Conservation (phyloP, 2,329 filamentous ascomycete genomes). For the Fusarium sp. region DNA sequence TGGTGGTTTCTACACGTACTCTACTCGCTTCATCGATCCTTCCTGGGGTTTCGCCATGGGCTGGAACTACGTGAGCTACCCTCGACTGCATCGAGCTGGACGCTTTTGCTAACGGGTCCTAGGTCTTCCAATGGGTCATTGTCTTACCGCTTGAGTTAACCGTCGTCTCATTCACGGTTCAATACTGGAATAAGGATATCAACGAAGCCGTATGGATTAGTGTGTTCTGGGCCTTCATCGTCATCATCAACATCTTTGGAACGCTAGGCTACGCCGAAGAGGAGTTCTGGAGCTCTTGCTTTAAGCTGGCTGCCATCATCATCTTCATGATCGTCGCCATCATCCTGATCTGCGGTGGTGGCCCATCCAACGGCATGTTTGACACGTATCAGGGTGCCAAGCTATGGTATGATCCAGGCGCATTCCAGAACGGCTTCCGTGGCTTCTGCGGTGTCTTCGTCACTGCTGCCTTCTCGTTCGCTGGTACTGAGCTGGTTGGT, state of each 20-base stretch:
- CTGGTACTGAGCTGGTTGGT: conserved; percentile 76
- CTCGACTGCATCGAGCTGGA: rapidly evolving
- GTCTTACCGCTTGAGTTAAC: conserved; percentile 64
- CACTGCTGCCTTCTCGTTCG: conserved; percentile 76
- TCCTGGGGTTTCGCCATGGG: conserved; percentile 69
- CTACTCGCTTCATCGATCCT: conserved; percentile 70
- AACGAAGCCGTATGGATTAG: conserved; percentile 65
- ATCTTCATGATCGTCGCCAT: conserved; percentile 73
- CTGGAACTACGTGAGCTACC: conserved; percentile 48
- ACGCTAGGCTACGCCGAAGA: conserved; percentile 66
- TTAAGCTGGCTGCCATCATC: conserved; percentile 68
- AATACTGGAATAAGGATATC: conserved; percentile 62
- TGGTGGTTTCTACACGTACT: conserved; percentile 73
- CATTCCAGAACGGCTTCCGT: conserved; percentile 77
- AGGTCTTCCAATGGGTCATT: conserved; percentile 62
- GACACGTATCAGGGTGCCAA: conserved; percentile 57
- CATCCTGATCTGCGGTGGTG: conserved; percentile 68
- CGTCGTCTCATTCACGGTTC: conserved; percentile 62
- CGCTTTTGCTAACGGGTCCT: background rate
- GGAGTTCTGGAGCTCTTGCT: conserved; percentile 66
- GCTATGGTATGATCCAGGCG: conserved; percentile 52
- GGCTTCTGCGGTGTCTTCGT: conserved; percentile 78
- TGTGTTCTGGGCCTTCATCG: conserved; percentile 62
- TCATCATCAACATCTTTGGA: conserved; percentile 66
- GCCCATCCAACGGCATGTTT: conserved; percentile 58